Evolutionary conservation across 331 rosid genomes (phyloP), one percentile per base, ranked within the genome.

Genomic region (Spiraea crenata): DNA sequence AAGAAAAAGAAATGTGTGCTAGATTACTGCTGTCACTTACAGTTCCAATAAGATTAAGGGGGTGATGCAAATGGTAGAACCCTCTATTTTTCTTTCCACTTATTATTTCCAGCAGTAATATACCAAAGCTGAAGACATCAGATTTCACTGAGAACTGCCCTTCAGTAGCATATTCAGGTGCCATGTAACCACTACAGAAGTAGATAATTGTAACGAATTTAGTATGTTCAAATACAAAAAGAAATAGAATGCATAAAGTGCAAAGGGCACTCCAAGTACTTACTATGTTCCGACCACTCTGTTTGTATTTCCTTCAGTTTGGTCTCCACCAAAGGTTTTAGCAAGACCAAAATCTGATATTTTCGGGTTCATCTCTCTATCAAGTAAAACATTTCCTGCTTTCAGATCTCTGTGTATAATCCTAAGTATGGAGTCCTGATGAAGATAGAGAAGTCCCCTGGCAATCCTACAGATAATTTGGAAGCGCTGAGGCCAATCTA

Each of bases 401-500:
- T 25, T 25, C 31, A 25, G 31, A 25, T 25, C 31, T 25, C 31
- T 25, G 2, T 25, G 31, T 25, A 25, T 25, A 25, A 25, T 25
- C 31, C 31, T 25, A 25, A 25, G 31, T 25, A 1, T 25, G 31
- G 31, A 25, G 2, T 25, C 31, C 31, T 25, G 31, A 25, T 25
- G 31, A 25, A 25, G 31, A 25, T 25, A 25, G 31, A 25, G 31
- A 25, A 25, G 31, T 25, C 82, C 88, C 1, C 79, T 39, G 0
- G 84, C 85, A 69, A 83, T 52, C 8, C 86, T 81, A 3, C 78
- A 55, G 6, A 86, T 81, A 34, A 86, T 83, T 8, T 79, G 10
- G 48, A 79, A 83, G 37, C 80, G 74, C 65, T 56, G 76, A 20
- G 80, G 15, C 88, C 91, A 83, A 74, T 81, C 82, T 40, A 86